A percentile compares a stretch with the other conserved stretches of the same genome.
Conservation (phyloP, 2,329 filamentous ascomycete genomes). For the Calonectria fujianensis region DNA sequence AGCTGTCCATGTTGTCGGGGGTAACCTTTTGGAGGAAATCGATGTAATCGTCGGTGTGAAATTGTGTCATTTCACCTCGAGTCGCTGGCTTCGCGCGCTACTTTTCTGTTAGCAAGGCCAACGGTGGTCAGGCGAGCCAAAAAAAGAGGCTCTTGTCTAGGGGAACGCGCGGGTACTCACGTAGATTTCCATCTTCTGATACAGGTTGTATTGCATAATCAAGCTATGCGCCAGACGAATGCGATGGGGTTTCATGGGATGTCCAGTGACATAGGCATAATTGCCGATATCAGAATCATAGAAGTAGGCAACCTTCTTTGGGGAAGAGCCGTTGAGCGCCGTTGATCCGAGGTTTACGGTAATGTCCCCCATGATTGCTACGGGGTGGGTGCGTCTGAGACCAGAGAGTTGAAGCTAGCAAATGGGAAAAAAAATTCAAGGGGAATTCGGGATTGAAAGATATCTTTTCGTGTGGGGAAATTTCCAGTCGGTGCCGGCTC, state of each 20-base stretch:
- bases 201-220: constrained; percentile 96
- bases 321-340: constrained; percentile 68
- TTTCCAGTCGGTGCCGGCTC: constrained; percentile 42
- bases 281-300: constrained; percentile 99
- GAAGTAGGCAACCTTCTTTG: constrained; percentile 96
- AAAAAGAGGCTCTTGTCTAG: constrained; percentile 4
- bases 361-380: constrained; percentile 61
- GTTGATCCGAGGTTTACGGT: constrained; percentile 65
- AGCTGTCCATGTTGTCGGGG: constrained; percentile 98
- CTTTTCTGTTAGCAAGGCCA: constrained; percentile 56
- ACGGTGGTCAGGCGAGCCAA: background rate
- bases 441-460: constrained; percentile 13
- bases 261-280: constrained; percentile 96
- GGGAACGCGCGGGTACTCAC: constrained; percentile 71
- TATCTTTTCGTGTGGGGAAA: background rate
- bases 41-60: constrained; percentile 96
- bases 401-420: constrained; percentile 33
- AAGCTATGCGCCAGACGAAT: constrained; percentile 96
- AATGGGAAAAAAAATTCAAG: constrained; percentile 26
- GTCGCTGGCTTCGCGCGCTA: constrained; percentile 91
- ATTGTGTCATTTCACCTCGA: constrained; percentile 92
- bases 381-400: constrained; percentile 45
- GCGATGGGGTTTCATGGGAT: constrained; percentile 99
- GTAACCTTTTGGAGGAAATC: constrained; percentile 97
- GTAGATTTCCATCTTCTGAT: constrained; percentile 97